phyloP scores from a whole-genome alignment of 192 early-diverging fungal genomes.

The Gryganskiella cystojenkinii region DNA sequence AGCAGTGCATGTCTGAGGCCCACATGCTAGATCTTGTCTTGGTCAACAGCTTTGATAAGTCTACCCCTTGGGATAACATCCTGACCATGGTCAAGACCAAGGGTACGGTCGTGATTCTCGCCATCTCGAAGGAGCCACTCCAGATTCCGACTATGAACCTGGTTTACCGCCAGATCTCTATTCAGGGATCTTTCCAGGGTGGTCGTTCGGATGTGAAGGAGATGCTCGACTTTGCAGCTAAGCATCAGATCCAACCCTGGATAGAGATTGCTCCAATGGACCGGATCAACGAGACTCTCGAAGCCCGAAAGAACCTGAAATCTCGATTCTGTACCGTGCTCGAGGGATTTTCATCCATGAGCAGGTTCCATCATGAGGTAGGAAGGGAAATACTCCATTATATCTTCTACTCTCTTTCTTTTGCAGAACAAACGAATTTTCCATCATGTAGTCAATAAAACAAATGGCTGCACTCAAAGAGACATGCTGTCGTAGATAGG shows the following conservation, averaged over 20 bases:
- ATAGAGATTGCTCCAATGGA: constrained; percentile 65
- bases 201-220: constrained; percentile 62
- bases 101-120: constrained; percentile 67
- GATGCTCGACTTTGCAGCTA: constrained; percentile 69
- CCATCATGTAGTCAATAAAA: too few species aligned
- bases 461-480: too few species aligned
- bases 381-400: too few species aligned
- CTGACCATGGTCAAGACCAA: constrained; percentile 57
- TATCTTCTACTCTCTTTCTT: too few species aligned
- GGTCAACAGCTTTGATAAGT: constrained; percentile 23
- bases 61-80: constrained; percentile 55
- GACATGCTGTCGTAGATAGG: too few species aligned
- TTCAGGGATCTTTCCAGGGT: constrained; percentile 72
- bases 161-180: constrained; percentile 42
- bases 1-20: neutral
- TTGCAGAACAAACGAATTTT: too few species aligned
- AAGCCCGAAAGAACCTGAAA: constrained; percentile 59
- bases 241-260: constrained; percentile 69
- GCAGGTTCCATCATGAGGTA: neutral
- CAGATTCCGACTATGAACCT: constrained; percentile 20
- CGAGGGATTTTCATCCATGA: constrained; percentile 34
- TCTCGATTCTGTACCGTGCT: constrained; percentile 71
- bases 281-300: constrained; percentile 61
- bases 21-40: constrained; percentile 32
- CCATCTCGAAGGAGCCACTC: constrained; percentile 3